Percentiles rank a stretch among this genome's conserved stretches.
Evolutionary conservation across 2,329 filamentous ascomycete genomes (phyloP).

Genomic region (Aspergillus novofumigatus): DNA sequence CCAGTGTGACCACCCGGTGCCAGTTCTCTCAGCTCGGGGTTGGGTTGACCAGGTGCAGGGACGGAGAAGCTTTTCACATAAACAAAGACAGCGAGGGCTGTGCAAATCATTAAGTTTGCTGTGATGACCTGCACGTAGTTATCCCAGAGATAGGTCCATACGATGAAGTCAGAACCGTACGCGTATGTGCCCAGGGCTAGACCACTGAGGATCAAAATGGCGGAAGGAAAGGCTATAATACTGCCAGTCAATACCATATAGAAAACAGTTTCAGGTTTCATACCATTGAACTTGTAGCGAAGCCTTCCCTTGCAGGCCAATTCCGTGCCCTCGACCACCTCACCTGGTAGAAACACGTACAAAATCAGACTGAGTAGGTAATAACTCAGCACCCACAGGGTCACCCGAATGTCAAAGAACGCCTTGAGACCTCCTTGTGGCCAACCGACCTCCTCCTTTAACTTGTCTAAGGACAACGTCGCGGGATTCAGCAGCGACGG

Average conservation of each 20-base stretch:
- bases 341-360: slow-evolving; percentile 73
- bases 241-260: slow-evolving; percentile 14
- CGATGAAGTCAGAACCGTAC: slow-evolving; percentile 74
- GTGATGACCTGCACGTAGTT: slow-evolving; percentile 86
- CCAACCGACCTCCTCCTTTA: slow-evolving; percentile 82
- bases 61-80: slow-evolving; percentile 81
- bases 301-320: slow-evolving; percentile 68
- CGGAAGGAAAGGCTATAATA: slow-evolving; percentile 66
- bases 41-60: slow-evolving; percentile 55
- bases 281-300: slow-evolving; percentile 78
- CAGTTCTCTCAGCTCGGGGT: slow-evolving; percentile 69
- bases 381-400: slow-evolving; percentile 68
- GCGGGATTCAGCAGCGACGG: slow-evolving; percentile 72
- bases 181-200: slow-evolving; percentile 69
- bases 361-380: slow-evolving; percentile 72
- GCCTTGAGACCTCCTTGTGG: slow-evolving; percentile 65
- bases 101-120: slow-evolving; percentile 73
- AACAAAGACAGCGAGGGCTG: slow-evolving; percentile 68
- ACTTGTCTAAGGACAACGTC: slow-evolving; percentile 63
- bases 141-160: slow-evolving; percentile 91
- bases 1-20: slow-evolving; percentile 79
- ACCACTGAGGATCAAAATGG: slow-evolving; percentile 64
- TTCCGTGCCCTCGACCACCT: slow-evolving; percentile 65
- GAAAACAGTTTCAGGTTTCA: slow-evolving; percentile 12
- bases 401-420: slow-evolving; percentile 65